phyloP scores from a whole-genome alignment of 768 basidiomycete species.

The Rhodotorula graminis region DNA sequence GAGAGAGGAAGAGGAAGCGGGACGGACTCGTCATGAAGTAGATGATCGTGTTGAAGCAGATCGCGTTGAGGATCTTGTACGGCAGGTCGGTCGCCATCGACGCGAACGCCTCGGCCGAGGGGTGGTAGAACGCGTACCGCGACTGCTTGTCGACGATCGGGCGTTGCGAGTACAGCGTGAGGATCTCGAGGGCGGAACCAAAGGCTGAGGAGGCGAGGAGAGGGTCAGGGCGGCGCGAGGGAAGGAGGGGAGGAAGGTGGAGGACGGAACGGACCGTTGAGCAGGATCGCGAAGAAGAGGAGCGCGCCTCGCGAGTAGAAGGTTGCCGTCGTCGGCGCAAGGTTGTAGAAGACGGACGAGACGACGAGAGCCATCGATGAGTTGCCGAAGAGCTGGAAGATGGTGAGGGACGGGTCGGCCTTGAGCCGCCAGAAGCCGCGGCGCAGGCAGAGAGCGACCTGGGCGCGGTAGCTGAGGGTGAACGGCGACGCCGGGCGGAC shows the following conservation, averaged over 20 bases:
- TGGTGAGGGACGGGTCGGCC: constrained; percentile 48
- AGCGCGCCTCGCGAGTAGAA: constrained; percentile 71
- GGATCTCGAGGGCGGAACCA: constrained; percentile 47
- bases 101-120: constrained; percentile 50
- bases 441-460: neutral
- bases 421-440: constrained; percentile 46
- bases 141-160: constrained; percentile 45
- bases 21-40: constrained; percentile 42
- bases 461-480: constrained; percentile 48
- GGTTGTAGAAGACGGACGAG: constrained; percentile 62
- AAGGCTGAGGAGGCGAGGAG: constrained; percentile 48
- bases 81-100: constrained; percentile 38
- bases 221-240: constrained; percentile 38
- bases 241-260: constrained; percentile 61
- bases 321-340: constrained; percentile 53
- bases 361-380: constrained; percentile 48
- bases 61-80: constrained; percentile 41
- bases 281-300: constrained; percentile 60
- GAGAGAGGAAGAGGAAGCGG: too few relatives aligned
- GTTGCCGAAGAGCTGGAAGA: constrained; percentile 51
- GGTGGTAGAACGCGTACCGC: constrained; percentile 51
- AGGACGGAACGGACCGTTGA: neutral
- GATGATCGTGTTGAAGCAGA: constrained; percentile 38
- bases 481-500: constrained; percentile 48
- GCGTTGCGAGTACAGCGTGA: constrained; percentile 38